These are phyloP conservation scores for Fusarium tupiense DNA, from an alignment of 2,329 filamentous ascomycete genomes.

Conservation along the genomic window DNA sequence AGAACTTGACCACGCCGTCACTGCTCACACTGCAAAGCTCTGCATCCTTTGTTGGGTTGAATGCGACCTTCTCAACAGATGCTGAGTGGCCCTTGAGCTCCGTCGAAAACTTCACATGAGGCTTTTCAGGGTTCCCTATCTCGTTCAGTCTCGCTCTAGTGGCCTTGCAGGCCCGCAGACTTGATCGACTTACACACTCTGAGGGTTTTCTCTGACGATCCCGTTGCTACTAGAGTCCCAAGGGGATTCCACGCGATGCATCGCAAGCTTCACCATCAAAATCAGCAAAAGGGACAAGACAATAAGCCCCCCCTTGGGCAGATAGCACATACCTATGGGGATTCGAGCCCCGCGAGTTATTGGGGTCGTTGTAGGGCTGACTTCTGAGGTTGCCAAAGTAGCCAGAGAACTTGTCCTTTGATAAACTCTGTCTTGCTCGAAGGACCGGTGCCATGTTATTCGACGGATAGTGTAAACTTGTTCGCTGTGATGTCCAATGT, in stretches of 20 bases:
- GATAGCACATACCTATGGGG: conserved; percentile 63
- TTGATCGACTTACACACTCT: conserved; percentile 70
- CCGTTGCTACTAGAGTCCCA: conserved; percentile 85
- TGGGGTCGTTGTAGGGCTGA: conserved; percentile 74
- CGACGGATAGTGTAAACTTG: not conserved
- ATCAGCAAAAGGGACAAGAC: conserved; percentile 18
- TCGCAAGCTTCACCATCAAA: conserved; percentile 65
- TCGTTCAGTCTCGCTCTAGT: not conserved
- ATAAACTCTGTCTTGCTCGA: conserved; percentile 63
- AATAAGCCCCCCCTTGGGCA: not conserved
- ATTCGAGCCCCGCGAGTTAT: conserved; percentile 61
- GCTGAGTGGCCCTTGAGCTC: conserved; percentile 75
- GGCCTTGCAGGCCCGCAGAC: not conserved
- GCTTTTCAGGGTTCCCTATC: conserved; percentile 79
- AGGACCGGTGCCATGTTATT: conserved; percentile 54
- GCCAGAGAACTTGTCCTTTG: conserved; percentile 74
- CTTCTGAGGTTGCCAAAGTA: conserved; percentile 76
- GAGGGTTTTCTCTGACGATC: conserved; percentile 74
- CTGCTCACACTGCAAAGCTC: conserved; percentile 79
- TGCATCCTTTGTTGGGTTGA: conserved; percentile 80
- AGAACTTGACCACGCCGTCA: conserved; percentile 80
- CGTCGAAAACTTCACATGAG: conserved; percentile 77
- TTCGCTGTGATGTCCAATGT: not conserved
- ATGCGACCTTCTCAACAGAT: conserved; percentile 78
- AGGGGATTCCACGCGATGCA: conserved; percentile 90